Evolutionary conservation across 805 yeast genomes (phyloP), one percentile per base, ranked within the genome.

Genomic region (Pichia paraexigua): DNA sequence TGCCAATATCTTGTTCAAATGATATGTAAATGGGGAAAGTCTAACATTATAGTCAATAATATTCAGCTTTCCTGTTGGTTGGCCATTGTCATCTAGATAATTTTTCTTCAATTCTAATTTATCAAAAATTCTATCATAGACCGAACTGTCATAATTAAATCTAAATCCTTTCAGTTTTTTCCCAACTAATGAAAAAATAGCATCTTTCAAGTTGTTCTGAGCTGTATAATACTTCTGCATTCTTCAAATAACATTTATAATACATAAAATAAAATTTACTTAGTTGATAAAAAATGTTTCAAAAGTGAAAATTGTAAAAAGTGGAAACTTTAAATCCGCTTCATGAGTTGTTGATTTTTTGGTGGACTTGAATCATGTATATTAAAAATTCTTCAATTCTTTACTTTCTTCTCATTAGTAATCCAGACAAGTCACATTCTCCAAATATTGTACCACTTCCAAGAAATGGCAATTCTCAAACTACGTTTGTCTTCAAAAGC

Each of bases 1-100:
- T 41, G 75, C 67, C 15, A 85, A 66, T 30, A 70, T 71, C 49
- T 80, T 73, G 63, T 86, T 74, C n/a, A 91, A 60, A 55, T 82
- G 77, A 1, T 82, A 71, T 0, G 91, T 76, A 58, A 84, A 78
- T 2, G 82, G 68, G 5, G 86, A 81, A 32, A 76, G 72, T 1
- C 85, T 83, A 0, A 85, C 71, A 56, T 80, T 80, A 12, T 80
- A 69, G 56, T 85, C 91, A 7, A 85, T 60, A 0, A 86, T 74
- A 53, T 76, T 76, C 24, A 76, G 68, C n/a, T 63, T 61, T 0
- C 54, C 40, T 18, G 68, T 58, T 6, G 62, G 72, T 57, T 48
- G 69, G 60, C 56, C 54, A 37, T 52, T 32, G 6, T 39, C 20
- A 20, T 43, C 41, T 15, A 63, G 69, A 68, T 66, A 67, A 1